Conservation (phyloP, 371 early-diverging fungal species). For the Quaeritorhiza haematococci region DNA sequence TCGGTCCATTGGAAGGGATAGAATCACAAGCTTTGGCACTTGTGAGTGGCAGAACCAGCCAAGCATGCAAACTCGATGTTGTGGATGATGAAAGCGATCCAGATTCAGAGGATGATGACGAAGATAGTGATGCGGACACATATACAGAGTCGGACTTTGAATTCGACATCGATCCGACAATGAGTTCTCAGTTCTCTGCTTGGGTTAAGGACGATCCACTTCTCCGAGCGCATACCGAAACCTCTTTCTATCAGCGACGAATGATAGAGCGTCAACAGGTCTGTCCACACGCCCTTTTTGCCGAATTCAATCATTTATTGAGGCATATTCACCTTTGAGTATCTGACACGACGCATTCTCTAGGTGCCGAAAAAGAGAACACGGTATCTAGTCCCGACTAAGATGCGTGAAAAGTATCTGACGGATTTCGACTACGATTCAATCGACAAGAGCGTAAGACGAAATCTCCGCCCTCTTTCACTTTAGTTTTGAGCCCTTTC, state of each 20-base stretch:
- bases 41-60: not conserved
- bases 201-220: constrained; percentile 24
- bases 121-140: constrained; percentile 14
- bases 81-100: not conserved
- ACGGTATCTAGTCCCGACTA: constrained; percentile 19
- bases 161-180: not conserved
- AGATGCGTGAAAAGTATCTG: constrained; percentile 11
- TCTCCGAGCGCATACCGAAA: constrained; percentile 23
- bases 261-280: not conserved
- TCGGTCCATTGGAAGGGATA: not conserved
- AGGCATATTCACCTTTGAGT: not conserved
- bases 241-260: not conserved
- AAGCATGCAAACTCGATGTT: constrained; percentile 14
- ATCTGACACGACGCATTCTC: not conserved
- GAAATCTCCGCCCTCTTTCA: too few relatives aligned
- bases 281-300: not conserved
- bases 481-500: not conserved
- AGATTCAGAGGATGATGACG: constrained; percentile 2
- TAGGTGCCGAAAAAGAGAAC: not conserved
- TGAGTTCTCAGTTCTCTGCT: not conserved
- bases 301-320: not conserved
- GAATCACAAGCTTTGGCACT: not conserved
- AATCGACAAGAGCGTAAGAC: constrained; percentile 23
- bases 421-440: constrained; percentile 23
- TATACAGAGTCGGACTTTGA: too few relatives aligned